These are phyloP conservation scores for Clavariopsis aquatica DNA, from an alignment of 495 filamentous ascomycete species.

Conservation along the genomic window DNA sequence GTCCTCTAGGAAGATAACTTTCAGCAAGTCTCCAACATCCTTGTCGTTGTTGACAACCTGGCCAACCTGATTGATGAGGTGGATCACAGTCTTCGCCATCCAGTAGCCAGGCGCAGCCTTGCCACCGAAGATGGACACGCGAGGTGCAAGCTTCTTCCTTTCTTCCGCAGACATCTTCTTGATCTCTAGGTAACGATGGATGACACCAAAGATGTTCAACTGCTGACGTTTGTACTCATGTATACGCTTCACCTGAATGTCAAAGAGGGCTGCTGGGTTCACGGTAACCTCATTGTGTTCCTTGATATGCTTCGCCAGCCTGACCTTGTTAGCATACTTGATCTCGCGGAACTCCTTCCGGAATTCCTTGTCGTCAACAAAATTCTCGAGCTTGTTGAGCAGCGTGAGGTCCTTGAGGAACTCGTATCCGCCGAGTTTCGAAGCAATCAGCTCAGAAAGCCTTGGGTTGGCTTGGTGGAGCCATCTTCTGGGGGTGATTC, in stretches of 20 bases:
- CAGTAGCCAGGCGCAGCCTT: constrained; percentile 98
- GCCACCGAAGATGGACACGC: constrained; percentile 95
- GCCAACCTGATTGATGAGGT: constrained; percentile 90
- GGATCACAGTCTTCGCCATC: constrained; percentile 99
- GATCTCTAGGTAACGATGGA: constrained; percentile 88
- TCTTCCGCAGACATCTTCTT: constrained; percentile 83
- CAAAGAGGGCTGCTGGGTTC: constrained; percentile 86
- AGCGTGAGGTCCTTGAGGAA: constrained; percentile 87
- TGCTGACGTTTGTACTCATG: constrained; percentile 99
- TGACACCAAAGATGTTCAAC: constrained; percentile 97
- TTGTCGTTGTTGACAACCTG: constrained; percentile 87
- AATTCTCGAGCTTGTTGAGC: constrained; percentile 78
- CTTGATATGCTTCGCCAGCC: constrained; percentile 88
- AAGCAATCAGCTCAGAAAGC: constrained; percentile 87
- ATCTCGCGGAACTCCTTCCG: constrained; percentile 88
- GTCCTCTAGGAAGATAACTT: constrained; percentile 96
- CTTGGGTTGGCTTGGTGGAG: constrained; percentile 95
- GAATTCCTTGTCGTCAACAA: constrained; percentile 82
- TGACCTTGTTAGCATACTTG: constrained; percentile 76
- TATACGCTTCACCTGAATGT: constrained; percentile 97
- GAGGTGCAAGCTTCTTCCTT: constrained; percentile 83
- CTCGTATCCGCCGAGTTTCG: constrained; percentile 76
- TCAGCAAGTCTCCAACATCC: constrained; percentile 89
- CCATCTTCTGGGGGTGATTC: constrained; percentile 93
- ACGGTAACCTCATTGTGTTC: constrained; percentile 73